Evolutionary conservation across 371 early-diverging fungal genomes (phyloP), one percentile per base, ranked within the genome.

Genomic region (Synchytrium microbalum): DNA sequence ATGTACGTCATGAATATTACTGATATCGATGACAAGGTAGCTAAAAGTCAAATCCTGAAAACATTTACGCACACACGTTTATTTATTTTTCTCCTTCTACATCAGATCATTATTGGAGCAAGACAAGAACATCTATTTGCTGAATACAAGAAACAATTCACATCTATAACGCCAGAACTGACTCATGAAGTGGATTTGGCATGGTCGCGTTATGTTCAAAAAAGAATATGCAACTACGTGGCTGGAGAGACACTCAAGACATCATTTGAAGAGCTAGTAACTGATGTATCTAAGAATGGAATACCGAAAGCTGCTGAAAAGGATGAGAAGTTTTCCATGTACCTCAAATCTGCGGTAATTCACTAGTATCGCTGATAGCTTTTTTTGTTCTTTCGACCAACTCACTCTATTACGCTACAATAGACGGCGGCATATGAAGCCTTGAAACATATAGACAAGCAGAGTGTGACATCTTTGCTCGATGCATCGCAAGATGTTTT

Each of bases 21-120:
- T 32, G 98, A 99, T 76, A 95, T 99, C 72, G 99, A 99, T 73
- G 99, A 99, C 74, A 99, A 99, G 82, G 88, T 86, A 72, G 24
- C 8, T 14, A 32, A 2, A 68, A 38, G 10, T 10, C 46, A 38
- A 38, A 5, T 19, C 5, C 46, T 38, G 19, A 5, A 38, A 38
- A 10, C 46, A 38, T 38, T 38, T n/a, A n/a, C n/a, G n/a, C n/a
- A n/a, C n/a, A n/a, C n/a, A n/a, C n/a, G n/a, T n/a, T n/a, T n/a
- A n/a, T n/a, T n/a, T n/a, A n/a, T n/a, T n/a, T n/a, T n/a, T n/a
- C n/a, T n/a, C n/a, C n/a, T n/a, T n/a, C n/a, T n/a, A n/a, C n/a
- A n/a, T 38, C 46, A 88, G 89, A 96, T 97, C 70, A 97, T 97
- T 68, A 67, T 92, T 62, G 85, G 89, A 33, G 94, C 96, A 32